These are phyloP conservation scores for Pseudomonodictys pantanalensis DNA, from an alignment of 495 filamentous ascomycete genomes.

Conservation along the genomic window DNA sequence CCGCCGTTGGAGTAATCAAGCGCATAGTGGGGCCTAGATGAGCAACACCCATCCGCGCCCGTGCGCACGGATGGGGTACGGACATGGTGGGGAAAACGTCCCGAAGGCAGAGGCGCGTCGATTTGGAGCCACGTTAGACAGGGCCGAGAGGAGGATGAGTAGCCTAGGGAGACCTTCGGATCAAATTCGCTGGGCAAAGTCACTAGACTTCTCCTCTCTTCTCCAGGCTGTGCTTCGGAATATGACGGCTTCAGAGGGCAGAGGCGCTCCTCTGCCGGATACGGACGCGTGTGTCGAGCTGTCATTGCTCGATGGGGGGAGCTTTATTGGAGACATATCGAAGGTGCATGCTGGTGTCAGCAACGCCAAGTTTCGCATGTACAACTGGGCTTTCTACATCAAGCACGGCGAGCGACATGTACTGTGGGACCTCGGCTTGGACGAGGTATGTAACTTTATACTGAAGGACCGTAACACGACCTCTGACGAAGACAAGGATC, in stretches of 20 bases:
- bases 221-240: conserved; percentile 11
- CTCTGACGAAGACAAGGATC: conserved; percentile 16
- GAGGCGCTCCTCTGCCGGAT: conserved; percentile 13
- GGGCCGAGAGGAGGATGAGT: no score
- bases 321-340: conserved; percentile 21
- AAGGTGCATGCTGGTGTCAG: conserved; percentile 23
- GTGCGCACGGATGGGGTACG: conserved; percentile 25
- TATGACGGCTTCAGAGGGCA: conserved; percentile 13
- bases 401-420: conserved; percentile 25
- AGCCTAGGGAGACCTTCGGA: no score
- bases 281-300: conserved; percentile 21
- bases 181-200: conserved; percentile 4
- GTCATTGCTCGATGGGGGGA: conserved; percentile 29
- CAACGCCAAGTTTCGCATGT: conserved; percentile 23
- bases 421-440: conserved; percentile 29
- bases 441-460: conserved; percentile 18
- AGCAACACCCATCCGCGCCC: background rate
- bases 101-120: no score
- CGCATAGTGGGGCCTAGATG: conserved; percentile 21
- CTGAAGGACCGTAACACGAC: background rate
- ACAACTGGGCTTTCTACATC: conserved; percentile 32
- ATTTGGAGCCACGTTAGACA: no score
- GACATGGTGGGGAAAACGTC: conserved; percentile 2
- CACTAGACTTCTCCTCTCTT: conserved; percentile 5
- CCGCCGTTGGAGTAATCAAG: conserved; percentile 25